Conservation (phyloP, 2,329 filamentous ascomycete genomes). For the Seiridium cupressi region DNA sequence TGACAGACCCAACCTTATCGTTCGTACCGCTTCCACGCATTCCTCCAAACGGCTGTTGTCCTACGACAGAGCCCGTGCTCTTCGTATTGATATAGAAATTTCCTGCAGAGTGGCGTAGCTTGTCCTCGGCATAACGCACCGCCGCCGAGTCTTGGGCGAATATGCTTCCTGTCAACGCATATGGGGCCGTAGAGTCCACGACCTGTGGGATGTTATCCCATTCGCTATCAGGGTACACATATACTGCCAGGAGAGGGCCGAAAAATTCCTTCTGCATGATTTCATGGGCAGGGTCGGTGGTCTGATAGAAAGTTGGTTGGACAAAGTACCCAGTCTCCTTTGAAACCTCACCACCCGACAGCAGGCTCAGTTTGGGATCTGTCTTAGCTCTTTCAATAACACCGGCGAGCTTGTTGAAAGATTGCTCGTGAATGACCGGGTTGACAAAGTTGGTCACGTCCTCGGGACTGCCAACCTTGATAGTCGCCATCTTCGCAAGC, state of each 20-base stretch:
- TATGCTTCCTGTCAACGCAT: constrained; percentile 46
- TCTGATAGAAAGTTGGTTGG: constrained; percentile 44
- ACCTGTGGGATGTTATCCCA: constrained; percentile 33
- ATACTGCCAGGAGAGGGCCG: constrained; percentile 42
- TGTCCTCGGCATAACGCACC: constrained; percentile 47
- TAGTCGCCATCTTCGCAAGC: constrained; percentile 19
- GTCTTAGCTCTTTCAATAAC: constrained; percentile 43
- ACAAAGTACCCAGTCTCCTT: constrained; percentile 41
- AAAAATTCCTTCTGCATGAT: constrained; percentile 48
- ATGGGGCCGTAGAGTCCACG: constrained; percentile 38
- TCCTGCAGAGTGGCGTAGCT: constrained; percentile 51
- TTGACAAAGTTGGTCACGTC: constrained; percentile 40
- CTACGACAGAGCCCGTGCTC: constrained; percentile 20
- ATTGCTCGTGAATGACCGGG: constrained; percentile 46
- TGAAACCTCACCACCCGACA: constrained; percentile 43
- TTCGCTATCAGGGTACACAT: constrained; percentile 46
- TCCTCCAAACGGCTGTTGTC: neutral
- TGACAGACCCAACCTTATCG: constrained; percentile 1
- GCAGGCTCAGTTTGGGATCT: constrained; percentile 39
- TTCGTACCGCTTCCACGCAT: constrained; percentile 1
- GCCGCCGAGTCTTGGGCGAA: constrained; percentile 47
- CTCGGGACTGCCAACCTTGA: constrained; percentile 29
- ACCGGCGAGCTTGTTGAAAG: constrained; percentile 43
- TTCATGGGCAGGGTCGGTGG: constrained; percentile 37
- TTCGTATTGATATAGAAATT: constrained; percentile 61